Percentiles rank a stretch among this genome's conserved stretches.
phyloP scores from a whole-genome alignment of 768 basidiomycete species.

The Pisolithus marmoratus region DNA sequence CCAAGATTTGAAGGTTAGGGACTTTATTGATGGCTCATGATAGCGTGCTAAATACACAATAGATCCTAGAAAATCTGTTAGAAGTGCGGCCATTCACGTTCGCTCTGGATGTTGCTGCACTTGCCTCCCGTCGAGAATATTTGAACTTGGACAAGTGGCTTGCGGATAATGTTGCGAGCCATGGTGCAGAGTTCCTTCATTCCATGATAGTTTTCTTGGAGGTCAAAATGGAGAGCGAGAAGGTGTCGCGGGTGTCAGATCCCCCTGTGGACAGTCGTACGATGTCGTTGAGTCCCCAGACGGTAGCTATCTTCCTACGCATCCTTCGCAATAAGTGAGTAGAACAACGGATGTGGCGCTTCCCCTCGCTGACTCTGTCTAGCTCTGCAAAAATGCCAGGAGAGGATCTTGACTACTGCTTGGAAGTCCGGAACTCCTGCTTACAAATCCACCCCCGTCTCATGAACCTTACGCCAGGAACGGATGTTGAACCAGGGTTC shows the following conservation, averaged over 20 bases:
- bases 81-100: constrained; percentile 86
- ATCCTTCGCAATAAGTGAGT: constrained; percentile 79
- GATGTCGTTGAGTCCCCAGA: constrained; percentile 81
- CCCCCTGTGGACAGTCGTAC: constrained; percentile 73
- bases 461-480: constrained; percentile 85
- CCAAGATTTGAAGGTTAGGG: constrained; percentile 82
- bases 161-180: constrained; percentile 74
- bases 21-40: background rate
- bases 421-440: constrained; percentile 89
- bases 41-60: background rate
- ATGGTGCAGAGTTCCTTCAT: constrained; percentile 82
- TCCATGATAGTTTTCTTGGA: constrained; percentile 86
- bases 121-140: constrained; percentile 90
- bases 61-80: constrained; percentile 91
- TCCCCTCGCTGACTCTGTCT: constrained; percentile 1
- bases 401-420: constrained; percentile 78
- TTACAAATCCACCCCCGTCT: constrained; percentile 94
- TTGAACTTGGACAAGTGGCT: constrained; percentile 97
- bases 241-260: constrained; percentile 67
- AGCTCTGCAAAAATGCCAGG: constrained; percentile 72
- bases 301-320: constrained; percentile 88
- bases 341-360: background rate
- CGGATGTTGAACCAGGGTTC: constrained; percentile 88
- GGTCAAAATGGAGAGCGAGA: constrained; percentile 90
- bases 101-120: constrained; percentile 88